Base-by-base conservation (phyloP, 495 filamentous ascomycete species). In the Podospora comata region DNA sequence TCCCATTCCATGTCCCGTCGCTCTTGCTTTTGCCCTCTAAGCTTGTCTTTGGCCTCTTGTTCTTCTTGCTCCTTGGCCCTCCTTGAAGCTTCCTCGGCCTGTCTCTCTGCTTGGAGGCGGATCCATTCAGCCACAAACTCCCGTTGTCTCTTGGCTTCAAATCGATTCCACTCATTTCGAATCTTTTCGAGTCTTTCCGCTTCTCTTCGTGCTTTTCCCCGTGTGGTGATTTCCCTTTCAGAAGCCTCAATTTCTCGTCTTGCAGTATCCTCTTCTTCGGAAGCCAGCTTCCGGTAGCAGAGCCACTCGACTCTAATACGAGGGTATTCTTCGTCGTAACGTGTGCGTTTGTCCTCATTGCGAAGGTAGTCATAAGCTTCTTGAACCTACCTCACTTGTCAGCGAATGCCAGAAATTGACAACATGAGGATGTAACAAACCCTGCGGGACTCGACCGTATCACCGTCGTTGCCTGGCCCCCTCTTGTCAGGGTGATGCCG, bases 401-500 rank as follows among this genome's bases (percentile, higher is more conserved):
- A 20, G 19, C 18, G 20, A 20, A 0, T 58, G 6, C 23, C 23
- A n/a, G 18, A 63, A n/a, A 18, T 34, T 6, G 62, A 55, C 4
- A 27, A 28, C 4, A 19, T 11, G 0, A 16, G 5, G 23, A 58
- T 0, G 53, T 4, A 1, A 34, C 11, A 39, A 30, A 65, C 57
- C 39, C 23, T 61, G 55, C 65, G 30, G n/a, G 62, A 67, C 65
- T 62, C 19, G 1, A 5, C 34, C 4, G 65, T 58, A 55, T 67
- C 57, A 23, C 27, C 53, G 2, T 28, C 34, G 13, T 30, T 28
- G 3, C 58, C 65, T 18, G 58, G 65, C 19, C 56, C 58, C 57
- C 55, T 67, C 58, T 67, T 67, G 34, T 67, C 65, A 2, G 65
- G 65, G 20, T 67, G 65, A 26, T 54, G n/a, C 32, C 11, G 27